Evolutionary conservation across 2,329 filamentous ascomycete genomes (phyloP), one percentile per base, ranked within the genome.

Genomic region (Ophiostoma perfectum): DNA sequence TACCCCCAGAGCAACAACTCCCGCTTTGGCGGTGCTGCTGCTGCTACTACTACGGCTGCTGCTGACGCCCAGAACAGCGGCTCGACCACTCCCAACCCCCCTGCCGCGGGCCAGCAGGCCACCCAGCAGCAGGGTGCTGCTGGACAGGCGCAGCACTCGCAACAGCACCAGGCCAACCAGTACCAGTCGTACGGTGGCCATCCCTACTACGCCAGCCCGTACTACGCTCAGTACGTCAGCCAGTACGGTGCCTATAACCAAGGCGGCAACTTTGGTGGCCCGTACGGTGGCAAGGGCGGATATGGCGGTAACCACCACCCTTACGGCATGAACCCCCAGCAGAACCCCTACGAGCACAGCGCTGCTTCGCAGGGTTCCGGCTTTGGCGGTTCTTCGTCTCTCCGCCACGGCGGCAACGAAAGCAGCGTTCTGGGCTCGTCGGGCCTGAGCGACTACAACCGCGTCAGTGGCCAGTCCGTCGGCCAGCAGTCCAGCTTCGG

Each of bases 21-120:
- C 4, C 84, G 87, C 67, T 89, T 88, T 62, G 83, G 83, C 42
- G 81, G 81, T 64, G 79, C 82, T 39, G 73, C 70, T 7, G 67
- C 62, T 4, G 69, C 65, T 1, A 52, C 68, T 0, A 36, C 66
- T 27, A 45, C 68, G 4, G 66, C 73, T 72, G 80, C 83, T 70
- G 82, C 87, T 71, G 92, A 96, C 68, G 85, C 86, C 71, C 91
- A 93, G 75, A 92, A 90, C 81, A 97, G 92, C 77, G 94, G 93
- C 62, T 90, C 95, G 78, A 94, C 90, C 74, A 97, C 93, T 2
- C 93, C 94, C 47, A 95, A 96, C 80, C 93, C 93, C 41, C 84
- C 89, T 55, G 66, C 64, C 1, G 60, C 66, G 2, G 80, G 80
- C 11, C 84, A 86, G 75, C 80, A 80, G 60, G 78, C 78, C 66